These are phyloP conservation scores for Kernera saxatilis DNA, from an alignment of 345 rosid species.

Conservation along the genomic window DNA sequence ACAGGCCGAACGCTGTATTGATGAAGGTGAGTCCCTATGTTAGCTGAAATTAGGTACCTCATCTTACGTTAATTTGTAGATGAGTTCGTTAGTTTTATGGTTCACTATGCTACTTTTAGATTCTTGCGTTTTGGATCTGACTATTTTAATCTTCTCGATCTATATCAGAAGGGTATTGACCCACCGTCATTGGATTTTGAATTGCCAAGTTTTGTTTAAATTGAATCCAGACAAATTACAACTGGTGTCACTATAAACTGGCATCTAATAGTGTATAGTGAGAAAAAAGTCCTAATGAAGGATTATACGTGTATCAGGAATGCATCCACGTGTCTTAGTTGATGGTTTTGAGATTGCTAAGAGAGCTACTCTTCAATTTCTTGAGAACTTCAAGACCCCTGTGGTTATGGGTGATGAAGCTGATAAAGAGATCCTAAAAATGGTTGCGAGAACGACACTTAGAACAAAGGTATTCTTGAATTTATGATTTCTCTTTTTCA, in stretches of 20 bases:
- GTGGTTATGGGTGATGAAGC: slow-evolving; percentile 93
- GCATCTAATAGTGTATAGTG: neutral
- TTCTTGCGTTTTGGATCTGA: neutral
- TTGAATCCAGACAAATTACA: neutral
- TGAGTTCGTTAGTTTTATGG: neutral
- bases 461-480: slow-evolving; percentile 69
- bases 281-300: slow-evolving; percentile 1
- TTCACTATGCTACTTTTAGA: neutral
- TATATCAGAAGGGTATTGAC: too few relatives aligned
- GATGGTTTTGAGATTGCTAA: slow-evolving; percentile 99
- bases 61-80: neutral
- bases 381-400: slow-evolving; percentile 92
- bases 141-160: neutral
- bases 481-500: neutral
- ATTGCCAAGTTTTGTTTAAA: slow-evolving; percentile 2
- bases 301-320: slow-evolving; percentile 44
- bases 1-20: slow-evolving; percentile 92
- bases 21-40: slow-evolving; percentile 56
- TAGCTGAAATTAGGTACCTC: neutral
- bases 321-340: slow-evolving; percentile 99
- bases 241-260: neutral
- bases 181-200: too few relatives aligned
- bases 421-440: slow-evolving; percentile 88
- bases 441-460: slow-evolving; percentile 95
- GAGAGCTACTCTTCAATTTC: slow-evolving; percentile 86